Evolutionary conservation across 2,329 filamentous ascomycete genomes (phyloP).

Genomic region (Orbilia ellipsospora): DNA sequence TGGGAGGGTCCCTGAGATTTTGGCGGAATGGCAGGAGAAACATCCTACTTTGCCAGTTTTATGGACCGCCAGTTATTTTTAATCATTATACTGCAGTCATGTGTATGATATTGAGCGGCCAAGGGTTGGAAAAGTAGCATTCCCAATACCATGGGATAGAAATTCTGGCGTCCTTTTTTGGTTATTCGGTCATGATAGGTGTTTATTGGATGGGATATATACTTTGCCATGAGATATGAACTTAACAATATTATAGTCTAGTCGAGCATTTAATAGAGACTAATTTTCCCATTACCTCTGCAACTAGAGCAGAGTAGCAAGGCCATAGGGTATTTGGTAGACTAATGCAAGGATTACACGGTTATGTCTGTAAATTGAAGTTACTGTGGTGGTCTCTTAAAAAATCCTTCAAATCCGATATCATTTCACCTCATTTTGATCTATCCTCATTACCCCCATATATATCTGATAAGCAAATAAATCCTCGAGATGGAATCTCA

Average conservation of each 20-base stretch:
- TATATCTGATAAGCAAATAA: too few relatives aligned
- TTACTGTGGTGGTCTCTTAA: too few relatives aligned
- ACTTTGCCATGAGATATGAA: slow-evolving; percentile 4
- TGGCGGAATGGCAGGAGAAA: slow-evolving; percentile 92
- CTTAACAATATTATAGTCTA: not conserved
- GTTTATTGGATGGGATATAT: not conserved
- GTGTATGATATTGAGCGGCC: too few relatives aligned
- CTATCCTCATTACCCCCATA: too few relatives aligned
- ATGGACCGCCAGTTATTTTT: slow-evolving; percentile 97
- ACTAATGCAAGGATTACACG: too few relatives aligned
- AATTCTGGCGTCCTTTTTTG: not conserved
- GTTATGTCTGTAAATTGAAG: too few relatives aligned
- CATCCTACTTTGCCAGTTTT: slow-evolving; percentile 91
- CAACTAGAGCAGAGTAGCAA: too few relatives aligned
- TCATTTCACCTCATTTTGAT: too few relatives aligned
- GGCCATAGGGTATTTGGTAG: too few relatives aligned
- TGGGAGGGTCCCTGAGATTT: slow-evolving; percentile 88
- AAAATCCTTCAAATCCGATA: too few relatives aligned
- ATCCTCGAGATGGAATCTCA: too few relatives aligned
- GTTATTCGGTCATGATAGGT: slow-evolving; percentile 9
- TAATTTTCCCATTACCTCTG: too few relatives aligned
- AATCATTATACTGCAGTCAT: slow-evolving; percentile 43
- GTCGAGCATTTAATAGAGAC: not conserved
- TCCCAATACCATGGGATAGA: not conserved
- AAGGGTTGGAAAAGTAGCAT: not conserved